phyloP scores from a whole-genome alignment of 805 yeast species.

The Blastobotrys muscicola region DNA sequence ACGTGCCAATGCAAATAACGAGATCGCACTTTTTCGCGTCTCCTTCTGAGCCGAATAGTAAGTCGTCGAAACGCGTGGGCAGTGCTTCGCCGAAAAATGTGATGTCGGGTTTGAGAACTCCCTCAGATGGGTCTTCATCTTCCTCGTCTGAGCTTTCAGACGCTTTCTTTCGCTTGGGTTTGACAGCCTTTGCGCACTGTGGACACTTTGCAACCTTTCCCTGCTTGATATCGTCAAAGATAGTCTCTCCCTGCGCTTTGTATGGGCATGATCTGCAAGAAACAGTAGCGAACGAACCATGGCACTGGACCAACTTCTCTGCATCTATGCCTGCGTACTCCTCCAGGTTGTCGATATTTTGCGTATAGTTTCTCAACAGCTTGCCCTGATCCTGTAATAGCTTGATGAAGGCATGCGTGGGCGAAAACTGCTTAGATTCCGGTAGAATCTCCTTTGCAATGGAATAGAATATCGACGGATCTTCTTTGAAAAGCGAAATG shows the following conservation, averaged over 20 bases:
- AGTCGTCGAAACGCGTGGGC: conserved; percentile 58
- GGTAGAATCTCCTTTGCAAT: conserved; percentile 82
- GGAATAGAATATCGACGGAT: conserved; percentile 76
- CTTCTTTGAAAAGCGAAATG: conserved; percentile 54
- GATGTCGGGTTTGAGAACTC: conserved; percentile 87
- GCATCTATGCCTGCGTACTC: conserved; percentile 62
- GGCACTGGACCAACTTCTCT: conserved; percentile 75
- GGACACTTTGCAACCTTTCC: conserved; percentile 67
- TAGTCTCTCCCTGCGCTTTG: conserved; percentile 53
- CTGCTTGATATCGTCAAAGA: conserved; percentile 50
- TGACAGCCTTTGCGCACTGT: conserved; percentile 35
- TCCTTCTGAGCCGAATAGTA: conserved; percentile 25
- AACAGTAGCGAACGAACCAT: conserved; percentile 86
- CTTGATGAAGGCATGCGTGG: conserved; percentile 72
- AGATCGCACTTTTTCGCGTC: conserved; percentile 69
- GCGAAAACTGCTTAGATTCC: conserved; percentile 46
- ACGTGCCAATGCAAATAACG: conserved; percentile 79
- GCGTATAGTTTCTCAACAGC: conserved; percentile 77
- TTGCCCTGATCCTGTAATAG: conserved; percentile 67
- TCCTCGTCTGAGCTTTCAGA: conserved; percentile 24
- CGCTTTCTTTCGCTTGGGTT: conserved; percentile 30
- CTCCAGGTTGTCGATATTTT: conserved; percentile 83
- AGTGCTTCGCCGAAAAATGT: conserved; percentile 84
- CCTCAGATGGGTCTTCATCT: conserved; percentile 34
- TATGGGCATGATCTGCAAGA: conserved; percentile 71